Conservation (phyloP, 306 rosid genomes). For the Canavalia gladiata region DNA sequence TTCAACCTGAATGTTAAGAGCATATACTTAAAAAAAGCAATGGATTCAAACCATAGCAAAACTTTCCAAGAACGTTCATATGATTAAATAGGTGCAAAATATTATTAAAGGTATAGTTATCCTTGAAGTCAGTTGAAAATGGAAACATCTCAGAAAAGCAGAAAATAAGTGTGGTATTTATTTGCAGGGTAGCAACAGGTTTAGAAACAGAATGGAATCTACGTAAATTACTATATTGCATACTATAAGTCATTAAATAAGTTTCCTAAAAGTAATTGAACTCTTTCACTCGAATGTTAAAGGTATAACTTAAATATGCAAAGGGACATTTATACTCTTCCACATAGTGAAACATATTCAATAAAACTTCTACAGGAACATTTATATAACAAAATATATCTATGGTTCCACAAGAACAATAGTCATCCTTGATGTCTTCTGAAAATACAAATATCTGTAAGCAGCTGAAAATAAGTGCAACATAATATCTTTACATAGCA, state of each 20-base stretch:
- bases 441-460: not conserved
- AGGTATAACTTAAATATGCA: not conserved
- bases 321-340: not conserved
- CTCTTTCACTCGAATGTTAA: not conserved
- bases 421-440: not conserved
- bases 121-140: not conserved
- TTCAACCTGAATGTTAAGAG: not conserved
- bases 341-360: slow-evolving; percentile 7
- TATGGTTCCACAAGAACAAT: slow-evolving; percentile 13
- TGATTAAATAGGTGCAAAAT: not conserved
- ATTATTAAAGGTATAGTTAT: not conserved
- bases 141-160: not conserved
- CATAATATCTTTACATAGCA: not conserved
- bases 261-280: not conserved
- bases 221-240: not conserved
- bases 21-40: not conserved
- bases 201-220: not conserved
- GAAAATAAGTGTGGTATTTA: slow-evolving; percentile 15
- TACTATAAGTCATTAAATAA: not conserved
- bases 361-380: not conserved
- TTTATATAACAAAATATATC: not conserved
- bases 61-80: not conserved
- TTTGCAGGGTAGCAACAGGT: not conserved
- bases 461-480: not conserved
- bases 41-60: not conserved